Conservation (phyloP, 2,329 filamentous ascomycete species). For the Penicillium sclerotigenum region DNA sequence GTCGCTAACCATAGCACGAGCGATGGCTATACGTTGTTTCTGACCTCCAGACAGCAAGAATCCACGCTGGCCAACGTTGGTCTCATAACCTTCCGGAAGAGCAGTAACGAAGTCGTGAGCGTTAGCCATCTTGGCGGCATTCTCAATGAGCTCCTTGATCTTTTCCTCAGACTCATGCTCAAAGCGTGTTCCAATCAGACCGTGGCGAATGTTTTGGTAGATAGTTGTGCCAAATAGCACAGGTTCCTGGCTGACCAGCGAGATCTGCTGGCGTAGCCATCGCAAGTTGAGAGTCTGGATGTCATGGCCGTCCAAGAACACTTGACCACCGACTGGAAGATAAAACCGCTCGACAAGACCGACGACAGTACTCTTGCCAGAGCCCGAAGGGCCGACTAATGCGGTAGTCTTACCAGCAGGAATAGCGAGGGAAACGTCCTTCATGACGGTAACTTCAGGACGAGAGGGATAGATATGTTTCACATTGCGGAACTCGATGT, state of each 20-base stretch:
- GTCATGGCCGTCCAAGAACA: slow-evolving; percentile 79
- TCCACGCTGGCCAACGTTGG: slow-evolving; percentile 90
- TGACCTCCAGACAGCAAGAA: slow-evolving; percentile 92
- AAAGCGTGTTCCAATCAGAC: slow-evolving; percentile 77
- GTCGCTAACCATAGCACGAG: slow-evolving; percentile 82
- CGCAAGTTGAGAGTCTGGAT: slow-evolving; percentile 77
- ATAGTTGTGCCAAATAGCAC: slow-evolving; percentile 88
- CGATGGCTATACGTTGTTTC: slow-evolving; percentile 95
- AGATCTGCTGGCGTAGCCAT: slow-evolving; percentile 90
- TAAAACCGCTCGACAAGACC: slow-evolving; percentile 94
- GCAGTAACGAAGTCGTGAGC: slow-evolving; percentile 85
- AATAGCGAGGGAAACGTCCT: slow-evolving; percentile 73
- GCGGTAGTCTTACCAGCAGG: slow-evolving; percentile 91
- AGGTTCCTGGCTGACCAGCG: slow-evolving; percentile 89
- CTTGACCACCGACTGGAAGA: slow-evolving; percentile 73
- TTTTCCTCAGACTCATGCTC: slow-evolving; percentile 67
- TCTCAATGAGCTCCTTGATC: slow-evolving; percentile 67
- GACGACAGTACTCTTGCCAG: slow-evolving; percentile 91
- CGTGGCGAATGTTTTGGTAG: slow-evolving; percentile 83
- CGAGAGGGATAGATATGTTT: slow-evolving; percentile 94
- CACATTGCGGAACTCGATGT: slow-evolving; percentile 74
- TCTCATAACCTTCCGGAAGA: slow-evolving; percentile 86
- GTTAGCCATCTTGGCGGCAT: slow-evolving; percentile 86
- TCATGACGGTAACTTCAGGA: slow-evolving; percentile 84
- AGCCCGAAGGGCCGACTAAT: slow-evolving; percentile 88